Evolutionary conservation across 2,329 filamentous ascomycete genomes (phyloP).

Genomic region (Colletotrichum echinochloae): DNA sequence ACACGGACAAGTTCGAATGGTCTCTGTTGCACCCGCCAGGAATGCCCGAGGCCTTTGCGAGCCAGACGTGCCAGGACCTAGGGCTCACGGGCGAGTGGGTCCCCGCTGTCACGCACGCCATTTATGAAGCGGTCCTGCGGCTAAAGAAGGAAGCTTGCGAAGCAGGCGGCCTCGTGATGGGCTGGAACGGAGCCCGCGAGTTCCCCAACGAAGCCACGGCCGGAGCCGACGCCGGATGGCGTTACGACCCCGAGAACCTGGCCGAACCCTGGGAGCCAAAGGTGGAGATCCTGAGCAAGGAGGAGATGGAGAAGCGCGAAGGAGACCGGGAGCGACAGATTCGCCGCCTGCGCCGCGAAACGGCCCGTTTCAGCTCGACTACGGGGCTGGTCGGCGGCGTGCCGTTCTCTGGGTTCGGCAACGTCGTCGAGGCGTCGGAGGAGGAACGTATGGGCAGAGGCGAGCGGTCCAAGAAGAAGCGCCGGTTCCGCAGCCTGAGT

Average conservation of each 20-base stretch:
- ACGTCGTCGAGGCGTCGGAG: slow-evolving; percentile 61
- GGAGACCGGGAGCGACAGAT: slow-evolving; percentile 94
- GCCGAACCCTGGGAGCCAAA: slow-evolving; percentile 88
- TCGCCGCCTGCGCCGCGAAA: slow-evolving; percentile 86
- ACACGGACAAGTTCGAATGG: slow-evolving; percentile 98
- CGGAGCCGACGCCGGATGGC: slow-evolving; percentile 88
- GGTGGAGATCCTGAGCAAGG: slow-evolving; percentile 85
- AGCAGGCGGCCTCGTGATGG: slow-evolving; percentile 85
- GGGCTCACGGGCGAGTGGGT: slow-evolving; percentile 94
- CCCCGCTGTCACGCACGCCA: slow-evolving; percentile 92
- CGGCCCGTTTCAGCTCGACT: slow-evolving; percentile 89
- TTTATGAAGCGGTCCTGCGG: slow-evolving; percentile 92
- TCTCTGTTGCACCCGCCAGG: slow-evolving; percentile 92
- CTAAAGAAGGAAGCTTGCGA: slow-evolving; percentile 98
- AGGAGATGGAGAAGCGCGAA: slow-evolving; percentile 97
- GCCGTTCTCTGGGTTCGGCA: slow-evolving; percentile 67
- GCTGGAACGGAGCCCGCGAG: slow-evolving; percentile 72
- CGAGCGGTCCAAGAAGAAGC: slow-evolving; percentile 95
- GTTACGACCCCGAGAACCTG: slow-evolving; percentile 92
- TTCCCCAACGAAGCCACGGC: slow-evolving; percentile 91
- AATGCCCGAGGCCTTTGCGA: slow-evolving; percentile 91
- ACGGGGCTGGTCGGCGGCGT: slow-evolving; percentile 83
- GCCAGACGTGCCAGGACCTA: slow-evolving; percentile 91
- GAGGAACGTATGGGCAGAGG: slow-evolving; percentile 92
- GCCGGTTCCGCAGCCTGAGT: slow-evolving; percentile 88